Conservation (phyloP, 768 basidiomycete species). For the Pseudohyphozyma bogoriensis region DNA sequence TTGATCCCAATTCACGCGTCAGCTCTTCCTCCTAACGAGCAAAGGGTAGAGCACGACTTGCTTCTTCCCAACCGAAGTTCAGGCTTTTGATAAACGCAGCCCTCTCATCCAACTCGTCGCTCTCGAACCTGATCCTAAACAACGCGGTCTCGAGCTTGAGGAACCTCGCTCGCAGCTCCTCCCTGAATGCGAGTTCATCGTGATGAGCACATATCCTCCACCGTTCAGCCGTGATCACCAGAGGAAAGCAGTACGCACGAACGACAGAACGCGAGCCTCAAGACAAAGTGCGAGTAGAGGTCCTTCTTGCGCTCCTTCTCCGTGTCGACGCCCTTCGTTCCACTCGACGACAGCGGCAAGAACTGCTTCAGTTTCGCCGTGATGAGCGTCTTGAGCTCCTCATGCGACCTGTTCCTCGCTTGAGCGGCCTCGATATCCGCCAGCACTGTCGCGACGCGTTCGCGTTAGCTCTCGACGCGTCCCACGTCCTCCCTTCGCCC, state of each 20-base stretch:
- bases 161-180: constrained; percentile 79
- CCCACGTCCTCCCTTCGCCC: background rate
- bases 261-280: constrained; percentile 87
- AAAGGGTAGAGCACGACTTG: constrained; percentile 14
- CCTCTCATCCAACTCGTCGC: constrained; percentile 50
- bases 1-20: background rate
- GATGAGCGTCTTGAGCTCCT: constrained; percentile 61
- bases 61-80: constrained; percentile 40
- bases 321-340: constrained; percentile 40
- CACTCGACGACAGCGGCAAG: constrained; percentile 58
- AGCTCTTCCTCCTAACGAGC: background rate
- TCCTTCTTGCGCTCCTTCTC: constrained; percentile 67
- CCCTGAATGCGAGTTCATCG: constrained; percentile 50
- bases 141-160: constrained; percentile 77
- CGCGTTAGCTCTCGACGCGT: constrained; percentile 31
- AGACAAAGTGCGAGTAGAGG: constrained; percentile 83
- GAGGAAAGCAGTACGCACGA: constrained; percentile 52
- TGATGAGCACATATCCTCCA: background rate
- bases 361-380: constrained; percentile 59
- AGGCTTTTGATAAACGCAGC: constrained; percentile 49
- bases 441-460: constrained; percentile 46
- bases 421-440: constrained; percentile 84
- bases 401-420: constrained; percentile 69
- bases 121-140: constrained; percentile 71
- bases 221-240: too few species aligned